These are phyloP conservation scores for Hymenoscyphus fructigenus DNA, from an alignment of 2,329 filamentous ascomycete species.

Conservation along the genomic window DNA sequence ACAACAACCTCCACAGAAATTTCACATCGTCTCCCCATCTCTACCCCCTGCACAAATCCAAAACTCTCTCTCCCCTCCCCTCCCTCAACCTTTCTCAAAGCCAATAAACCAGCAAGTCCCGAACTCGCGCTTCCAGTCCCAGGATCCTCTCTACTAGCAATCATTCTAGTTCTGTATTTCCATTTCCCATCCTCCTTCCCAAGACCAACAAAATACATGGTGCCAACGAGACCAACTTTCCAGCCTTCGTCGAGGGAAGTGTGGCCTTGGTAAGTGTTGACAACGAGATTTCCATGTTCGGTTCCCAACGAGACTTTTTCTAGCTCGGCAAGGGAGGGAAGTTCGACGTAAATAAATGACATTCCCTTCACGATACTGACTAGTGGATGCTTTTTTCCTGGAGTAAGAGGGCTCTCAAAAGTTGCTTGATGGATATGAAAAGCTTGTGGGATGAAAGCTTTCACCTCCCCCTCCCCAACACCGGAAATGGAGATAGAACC, in stretches of 20 bases:
- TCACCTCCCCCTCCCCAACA: slow-evolving; percentile 48
- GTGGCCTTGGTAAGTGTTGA: slow-evolving; percentile 28
- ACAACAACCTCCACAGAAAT: slow-evolving; percentile 28
- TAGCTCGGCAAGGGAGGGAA: slow-evolving; percentile 57
- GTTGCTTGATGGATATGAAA: slow-evolving; percentile 55
- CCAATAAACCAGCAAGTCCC: slow-evolving; percentile 55
- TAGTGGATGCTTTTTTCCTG: slow-evolving; percentile 42
- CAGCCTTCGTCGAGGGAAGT: slow-evolving; percentile 29
- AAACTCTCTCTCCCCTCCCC: slow-evolving; percentile 33
- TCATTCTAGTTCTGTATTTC: slow-evolving; percentile 58
- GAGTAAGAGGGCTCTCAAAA: slow-evolving; percentile 37
- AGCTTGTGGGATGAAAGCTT: slow-evolving; percentile 65
- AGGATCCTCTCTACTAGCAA: slow-evolving; percentile 52
- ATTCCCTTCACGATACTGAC: slow-evolving; percentile 71
- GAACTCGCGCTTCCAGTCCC: slow-evolving; percentile 63
- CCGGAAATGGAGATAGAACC: slow-evolving; percentile 45
- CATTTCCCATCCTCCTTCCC: slow-evolving; percentile 25
- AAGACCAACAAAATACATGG: slow-evolving; percentile 32
- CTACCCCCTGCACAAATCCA: slow-evolving; percentile 62
- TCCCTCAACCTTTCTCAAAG: slow-evolving; percentile 42
- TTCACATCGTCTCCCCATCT: slow-evolving; percentile 53
- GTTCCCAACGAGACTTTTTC: slow-evolving; percentile 21
- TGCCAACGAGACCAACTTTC: slow-evolving; percentile 23
- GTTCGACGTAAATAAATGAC: slow-evolving; percentile 65
- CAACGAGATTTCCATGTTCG: slow-evolving; percentile 33